Conservation (phyloP, 352 stramenopile species). For the Globisporangium alternatum region DNA sequence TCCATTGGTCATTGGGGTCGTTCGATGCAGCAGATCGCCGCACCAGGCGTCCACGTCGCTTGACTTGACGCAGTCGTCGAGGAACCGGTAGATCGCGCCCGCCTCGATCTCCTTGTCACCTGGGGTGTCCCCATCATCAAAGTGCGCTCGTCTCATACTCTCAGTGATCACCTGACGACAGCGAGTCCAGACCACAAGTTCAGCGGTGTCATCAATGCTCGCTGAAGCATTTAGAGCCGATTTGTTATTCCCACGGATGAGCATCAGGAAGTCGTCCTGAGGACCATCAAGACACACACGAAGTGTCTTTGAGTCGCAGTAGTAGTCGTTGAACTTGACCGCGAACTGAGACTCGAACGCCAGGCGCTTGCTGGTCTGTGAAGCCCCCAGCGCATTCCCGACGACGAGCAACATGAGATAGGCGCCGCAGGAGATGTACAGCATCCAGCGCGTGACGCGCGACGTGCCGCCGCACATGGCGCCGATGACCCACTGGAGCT, state of each 20-base stretch:
- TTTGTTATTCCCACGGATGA: background rate
- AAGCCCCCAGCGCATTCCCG: background rate
- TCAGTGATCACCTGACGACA: background rate
- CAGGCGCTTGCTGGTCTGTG: background rate
- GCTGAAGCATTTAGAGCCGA: background rate
- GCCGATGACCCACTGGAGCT: background rate
- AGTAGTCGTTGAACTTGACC: slow-evolving; percentile 3
- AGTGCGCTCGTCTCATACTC: background rate
- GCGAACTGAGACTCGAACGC: slow-evolving; percentile 1
- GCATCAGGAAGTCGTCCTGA: background rate
- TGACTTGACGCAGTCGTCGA: background rate
- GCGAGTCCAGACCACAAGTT: background rate
- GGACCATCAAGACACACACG: background rate
- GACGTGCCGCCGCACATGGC: background rate
- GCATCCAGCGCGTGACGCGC: background rate
- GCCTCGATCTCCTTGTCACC: background rate
- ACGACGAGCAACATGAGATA: background rate
- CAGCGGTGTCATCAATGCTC: background rate
- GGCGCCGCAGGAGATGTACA: background rate
- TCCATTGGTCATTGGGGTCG: background rate
- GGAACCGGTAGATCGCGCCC: background rate
- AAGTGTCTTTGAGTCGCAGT: background rate
- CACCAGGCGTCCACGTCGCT: background rate
- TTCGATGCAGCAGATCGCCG: background rate
- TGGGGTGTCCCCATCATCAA: background rate